Evolutionary conservation across 345 rosid genomes (phyloP), one percentile per base, ranked within the genome.

Genomic region (Aethionema arabicum): DNA sequence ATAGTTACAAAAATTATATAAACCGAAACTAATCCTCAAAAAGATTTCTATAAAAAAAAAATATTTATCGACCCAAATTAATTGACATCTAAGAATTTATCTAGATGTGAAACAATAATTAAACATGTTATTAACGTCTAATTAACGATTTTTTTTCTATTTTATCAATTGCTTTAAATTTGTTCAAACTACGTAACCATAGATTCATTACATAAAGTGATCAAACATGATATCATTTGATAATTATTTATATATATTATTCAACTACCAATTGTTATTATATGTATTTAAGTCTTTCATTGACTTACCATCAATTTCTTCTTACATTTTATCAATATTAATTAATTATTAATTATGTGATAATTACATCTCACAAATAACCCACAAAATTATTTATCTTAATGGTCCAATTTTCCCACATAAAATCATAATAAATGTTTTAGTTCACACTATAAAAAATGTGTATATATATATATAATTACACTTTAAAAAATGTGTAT

Each of bases 231-330:
- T 11, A 40, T 8, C 8, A 68, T 67, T 67, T 41, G 31, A 50
- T 49, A 16, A 7, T 6, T 21, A 40, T 7, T 2, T 57, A 27
- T 49, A 35, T 66, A 39, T 59, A 43, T 45, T 15, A 37, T 6
- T 69, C 62, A 46, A 54, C 63, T 38, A 69, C 67, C 67, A 61
- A 4, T 35, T 60, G 33, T 53, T 52, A 52, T 43, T 31, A 63
- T 41, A 16, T 21, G 36, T 42, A 52, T 32, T 52, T 12, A 42
- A 32, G 14, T 42, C 42, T 63, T 63, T 32, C 21, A 52, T 51
- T 15, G 47, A 29, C 47, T 48, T 59, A 32, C 42, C 43, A 32
- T 16, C 21, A 15, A 60, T 7, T 11, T 44, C 33, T 59, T 11
- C 12, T 59, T 36, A 38, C 32, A 7, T 21, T 38, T 36, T 45